Evolutionary conservation across 1,139 yeast genomes (phyloP), one percentile per base, ranked within the genome.

Genomic region (Diutina siamensis): DNA sequence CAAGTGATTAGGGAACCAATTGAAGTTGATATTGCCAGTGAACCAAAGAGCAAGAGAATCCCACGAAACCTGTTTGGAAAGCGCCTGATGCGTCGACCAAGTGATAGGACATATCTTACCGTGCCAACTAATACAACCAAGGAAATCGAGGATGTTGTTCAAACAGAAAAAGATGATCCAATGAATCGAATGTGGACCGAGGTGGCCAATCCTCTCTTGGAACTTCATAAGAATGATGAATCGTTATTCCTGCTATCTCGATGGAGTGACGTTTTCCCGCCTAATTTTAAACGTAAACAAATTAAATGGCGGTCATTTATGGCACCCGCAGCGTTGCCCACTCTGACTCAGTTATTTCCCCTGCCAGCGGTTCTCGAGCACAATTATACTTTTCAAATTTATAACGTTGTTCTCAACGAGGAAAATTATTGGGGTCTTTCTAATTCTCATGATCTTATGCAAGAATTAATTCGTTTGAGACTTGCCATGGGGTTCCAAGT

Each of bases 291-390:
- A 46, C 67, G 88, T 44, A 74, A 79, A 52, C 69, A 76, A 12
- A 82, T 89, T 42, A 89, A 89, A 57, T 94, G 98, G 98, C 75
- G 86, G 48, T 89, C 97, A 0, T 71, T 94, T 47, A 83, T 87
- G 33, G 79, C 96, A 0, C 99, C 99, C 0, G 97, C 97, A 0
- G 82, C 95, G 3, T 65, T 94, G 21, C 99, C 99, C 0, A 67
- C 83, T 0, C 79, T 86, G 1, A 80, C 94, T 0, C 76, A 83
- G 1, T 70, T 81, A 8, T 87, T 89, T 55, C 97, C 97, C 0
- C 63, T 80, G 0, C 64, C 70, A 4, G 67, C 71, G 7, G 92
- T 85, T 50, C 78, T 89, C 53, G 75, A 78, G 46, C 27, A 28
- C 15, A 28, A 79, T 46, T 83, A 78, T 57, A 77, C 80, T 0